Evolutionary conservation across 805 yeast species (phyloP), one percentile per base, ranked within the genome.

Genomic region (Priceomyces melissophilus): DNA sequence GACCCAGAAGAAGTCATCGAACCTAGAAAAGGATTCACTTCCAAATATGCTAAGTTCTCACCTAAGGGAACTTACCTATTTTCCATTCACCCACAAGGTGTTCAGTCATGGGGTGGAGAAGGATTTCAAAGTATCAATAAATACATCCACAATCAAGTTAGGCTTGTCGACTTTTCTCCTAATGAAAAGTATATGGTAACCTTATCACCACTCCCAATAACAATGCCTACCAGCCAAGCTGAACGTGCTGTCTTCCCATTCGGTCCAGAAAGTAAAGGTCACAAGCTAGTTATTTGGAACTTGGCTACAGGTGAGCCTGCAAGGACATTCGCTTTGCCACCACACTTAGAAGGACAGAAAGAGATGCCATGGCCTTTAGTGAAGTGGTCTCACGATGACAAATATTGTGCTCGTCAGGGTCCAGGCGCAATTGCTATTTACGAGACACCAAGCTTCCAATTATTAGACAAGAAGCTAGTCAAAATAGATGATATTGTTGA

Each of bases 51-150:
- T 54, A 82, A 82, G 61, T 91, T 89, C 72, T 88, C 98, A 37
- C 96, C 97, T 58, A 82, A 81, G 67, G 99, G 99, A 64, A 81
- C 91, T 10, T 90, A 81, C 58, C 66, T 91, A 49, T 80, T 87
- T 53, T 83, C 97, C 1, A 75, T 89, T 54, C 97, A 91, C 67
- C 88, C 88, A 38, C 95, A 87, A 67, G 98, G 98, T 74, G 81
- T 89, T 42, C 95, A 88, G 62, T 78, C 91, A 20, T 93, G 97
- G 95, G 99, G 98, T 60, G 97, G 98, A 46, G 77, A 78, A 41
- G 73, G 78, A 36, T 88, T 88, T 59, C 79, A 76, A 48, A 76
- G 85, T 54, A 71, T 88, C 53, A 79, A 76, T 54, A 82, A 88
- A 65, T 88, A 86, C 59, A 75, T 82, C 46, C 99, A 93, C 61